Conservation (phyloP, 2,329 filamentous ascomycete species). For the Curvularia lunata region DNA sequence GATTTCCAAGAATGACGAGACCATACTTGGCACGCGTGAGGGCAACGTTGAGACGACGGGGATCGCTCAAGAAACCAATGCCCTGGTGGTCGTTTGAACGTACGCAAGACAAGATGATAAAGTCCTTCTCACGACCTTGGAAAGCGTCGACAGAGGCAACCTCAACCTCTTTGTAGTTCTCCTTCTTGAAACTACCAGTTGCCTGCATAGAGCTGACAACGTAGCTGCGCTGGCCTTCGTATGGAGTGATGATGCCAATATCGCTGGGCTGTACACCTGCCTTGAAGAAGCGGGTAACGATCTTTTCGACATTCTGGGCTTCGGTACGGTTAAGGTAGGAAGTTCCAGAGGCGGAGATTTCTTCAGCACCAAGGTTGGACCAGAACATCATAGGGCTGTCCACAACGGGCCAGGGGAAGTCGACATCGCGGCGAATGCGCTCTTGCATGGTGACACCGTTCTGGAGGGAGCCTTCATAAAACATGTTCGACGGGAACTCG, state of each 20-base stretch:
- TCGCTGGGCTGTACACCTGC: constrained; percentile 91
- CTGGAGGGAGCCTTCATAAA: constrained; percentile 96
- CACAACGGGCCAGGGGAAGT: constrained; percentile 95
- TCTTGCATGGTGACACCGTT: constrained; percentile 93
- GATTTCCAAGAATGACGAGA: constrained; percentile 94
- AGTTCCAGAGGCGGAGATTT: constrained; percentile 96
- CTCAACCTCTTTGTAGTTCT: constrained; percentile 97
- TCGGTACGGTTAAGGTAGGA: constrained; percentile 98
- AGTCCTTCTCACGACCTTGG: constrained; percentile 98
- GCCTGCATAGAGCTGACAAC: constrained; percentile 99
- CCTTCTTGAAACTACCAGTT: constrained; percentile 96
- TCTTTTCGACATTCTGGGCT: constrained; percentile 96
- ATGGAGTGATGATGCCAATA: constrained; percentile 98
- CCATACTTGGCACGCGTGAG: constrained; percentile 97
- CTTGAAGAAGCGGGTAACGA: constrained; percentile 98
- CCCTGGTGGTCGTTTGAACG: constrained; percentile 99
- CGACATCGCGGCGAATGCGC: constrained; percentile 87
- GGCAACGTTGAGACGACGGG: constrained; percentile 94
- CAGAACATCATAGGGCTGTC: constrained; percentile 99
- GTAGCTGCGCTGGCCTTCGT: constrained; percentile 97
- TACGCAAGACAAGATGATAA: constrained; percentile 96
- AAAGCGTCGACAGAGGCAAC: constrained; percentile 98
- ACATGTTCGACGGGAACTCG: constrained; percentile 99
- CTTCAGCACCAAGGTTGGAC: constrained; percentile 96
- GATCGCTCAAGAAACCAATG: constrained; percentile 97